Evolutionary conservation across 768 basidiomycete genomes (phyloP).

Genomic region (Mycena floridula): DNA sequence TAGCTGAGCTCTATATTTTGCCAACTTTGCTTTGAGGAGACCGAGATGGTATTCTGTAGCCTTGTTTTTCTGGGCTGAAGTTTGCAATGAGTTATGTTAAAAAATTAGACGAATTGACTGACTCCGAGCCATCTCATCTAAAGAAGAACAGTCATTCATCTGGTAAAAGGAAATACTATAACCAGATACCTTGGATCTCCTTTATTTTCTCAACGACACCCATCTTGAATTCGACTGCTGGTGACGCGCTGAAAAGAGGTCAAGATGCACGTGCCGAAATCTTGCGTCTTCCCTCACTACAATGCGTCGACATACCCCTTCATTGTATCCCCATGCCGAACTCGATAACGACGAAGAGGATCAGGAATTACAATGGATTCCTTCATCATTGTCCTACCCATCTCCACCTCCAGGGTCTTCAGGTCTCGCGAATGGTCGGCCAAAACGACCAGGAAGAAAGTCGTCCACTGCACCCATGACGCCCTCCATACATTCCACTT

Average conservation of each 20-base stretch:
- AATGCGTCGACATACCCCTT: slow-evolving; percentile 59
- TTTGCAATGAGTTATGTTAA: too few species aligned
- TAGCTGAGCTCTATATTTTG: slow-evolving; percentile 90
- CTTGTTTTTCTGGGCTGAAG: slow-evolving; percentile 92
- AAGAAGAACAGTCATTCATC: slow-evolving; percentile 3
- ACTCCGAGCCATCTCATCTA: slow-evolving; percentile 99
- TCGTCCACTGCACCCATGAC: slow-evolving; percentile 1
- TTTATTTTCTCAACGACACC: slow-evolving; percentile 88
- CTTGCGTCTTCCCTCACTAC: slow-evolving; percentile 8
- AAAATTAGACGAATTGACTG: slow-evolving; percentile 26
- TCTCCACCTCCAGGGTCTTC: slow-evolving; percentile 19
- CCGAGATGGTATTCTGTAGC: slow-evolving; percentile 95
- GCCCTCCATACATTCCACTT: slow-evolving; percentile 9
- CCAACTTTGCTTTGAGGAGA: slow-evolving; percentile 89
- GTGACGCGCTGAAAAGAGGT: neutral
- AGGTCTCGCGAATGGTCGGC: neutral
- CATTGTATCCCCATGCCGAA: slow-evolving; percentile 60
- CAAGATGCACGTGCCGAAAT: neutral
- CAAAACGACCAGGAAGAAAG: slow-evolving; percentile 1
- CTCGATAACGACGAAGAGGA: slow-evolving; percentile 46
- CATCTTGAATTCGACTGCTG: slow-evolving; percentile 43
- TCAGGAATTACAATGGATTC: slow-evolving; percentile 40
- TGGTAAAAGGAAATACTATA: too few species aligned
- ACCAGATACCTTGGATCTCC: neutral
- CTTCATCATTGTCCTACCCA: slow-evolving; percentile 23